Evolutionary conservation across 768 basidiomycete genomes (phyloP).

Genomic region (Mycena polygramma): DNA sequence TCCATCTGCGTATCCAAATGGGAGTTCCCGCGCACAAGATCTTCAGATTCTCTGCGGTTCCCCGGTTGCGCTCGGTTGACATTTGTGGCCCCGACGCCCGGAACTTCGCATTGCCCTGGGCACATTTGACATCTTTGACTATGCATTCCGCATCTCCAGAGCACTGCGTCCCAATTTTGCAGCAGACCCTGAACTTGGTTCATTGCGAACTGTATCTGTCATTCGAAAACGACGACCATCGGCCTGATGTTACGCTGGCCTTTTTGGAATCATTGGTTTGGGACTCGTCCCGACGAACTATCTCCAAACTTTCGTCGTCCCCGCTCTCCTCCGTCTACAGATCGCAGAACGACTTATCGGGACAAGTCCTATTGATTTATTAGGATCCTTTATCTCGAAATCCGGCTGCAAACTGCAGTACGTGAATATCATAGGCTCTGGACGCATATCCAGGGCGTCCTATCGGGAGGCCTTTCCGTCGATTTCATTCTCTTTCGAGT

Average conservation of each 20-base stretch:
- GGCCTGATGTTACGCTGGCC: background rate
- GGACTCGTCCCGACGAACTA: too few species aligned
- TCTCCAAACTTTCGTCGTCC: background rate
- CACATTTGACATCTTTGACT: background rate
- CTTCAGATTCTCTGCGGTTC: background rate
- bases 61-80: background rate
- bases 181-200: background rate
- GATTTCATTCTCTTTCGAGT: background rate
- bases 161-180: background rate
- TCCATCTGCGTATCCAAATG: background rate
- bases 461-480: background rate
- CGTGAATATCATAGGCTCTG: too few species aligned
- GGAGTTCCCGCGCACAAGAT: background rate
- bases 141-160: background rate
- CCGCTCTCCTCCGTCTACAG: background rate
- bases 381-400: too few species aligned
- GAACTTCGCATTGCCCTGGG: background rate
- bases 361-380: too few species aligned
- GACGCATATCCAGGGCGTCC: background rate
- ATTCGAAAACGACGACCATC: background rate
- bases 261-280: background rate
- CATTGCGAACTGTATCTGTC: background rate
- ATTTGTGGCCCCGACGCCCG: background rate
- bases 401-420: too few species aligned
- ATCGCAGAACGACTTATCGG: background rate